Base-by-base conservation (phyloP, 148 eudicot species). In the Heliosperma pusillum region DNA sequence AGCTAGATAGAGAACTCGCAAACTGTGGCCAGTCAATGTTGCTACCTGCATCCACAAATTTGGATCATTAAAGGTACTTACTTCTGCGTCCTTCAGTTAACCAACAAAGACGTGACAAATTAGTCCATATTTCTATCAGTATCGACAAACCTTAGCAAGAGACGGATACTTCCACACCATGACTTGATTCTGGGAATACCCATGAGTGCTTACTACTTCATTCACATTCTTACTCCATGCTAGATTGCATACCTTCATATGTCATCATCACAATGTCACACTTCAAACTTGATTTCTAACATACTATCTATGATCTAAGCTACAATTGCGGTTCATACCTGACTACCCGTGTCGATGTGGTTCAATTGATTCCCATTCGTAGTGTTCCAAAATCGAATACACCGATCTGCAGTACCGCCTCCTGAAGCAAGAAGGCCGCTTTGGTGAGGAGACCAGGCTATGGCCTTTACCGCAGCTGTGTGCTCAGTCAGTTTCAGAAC, bases 141-240 rank as follows among this genome's bases (percentile, higher is more conserved):
- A 36, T 36, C 0, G 27, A 2, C 13, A 21, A 58, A 58, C 97
- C 97, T 95, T 95, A 7, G 88, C 67, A 74, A 95, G 80, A 60
- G 97, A 84, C 72, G 99, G 99, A 74, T 95, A 95, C 76, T 90
- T 95, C 99, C 99, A 95, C 74, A 95, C 93, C 99, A 95, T 95
- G 17, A 95, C 83, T 76, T 95, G 99, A 77, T 95, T 95, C 86
- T 95, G 99, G 10, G 99, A 95, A 76, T 95, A 95, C 42, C 99
- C 99, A 82, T 95, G 99, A 65, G 99, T 95, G 97, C 99, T 95
- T 11, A 95, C 99, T 25, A 95, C 24, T 76, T 95, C 99, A 71
- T 95, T 95, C 84, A 95, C 99, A 79, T 95, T 95, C 83, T 92
- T 92, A 80, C 99, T 92, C 99, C 99, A 95, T n/a, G 97, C 97